Base-by-base conservation (phyloP, 2,329 filamentous ascomycete species). In the Ilyonectria destructans region DNA sequence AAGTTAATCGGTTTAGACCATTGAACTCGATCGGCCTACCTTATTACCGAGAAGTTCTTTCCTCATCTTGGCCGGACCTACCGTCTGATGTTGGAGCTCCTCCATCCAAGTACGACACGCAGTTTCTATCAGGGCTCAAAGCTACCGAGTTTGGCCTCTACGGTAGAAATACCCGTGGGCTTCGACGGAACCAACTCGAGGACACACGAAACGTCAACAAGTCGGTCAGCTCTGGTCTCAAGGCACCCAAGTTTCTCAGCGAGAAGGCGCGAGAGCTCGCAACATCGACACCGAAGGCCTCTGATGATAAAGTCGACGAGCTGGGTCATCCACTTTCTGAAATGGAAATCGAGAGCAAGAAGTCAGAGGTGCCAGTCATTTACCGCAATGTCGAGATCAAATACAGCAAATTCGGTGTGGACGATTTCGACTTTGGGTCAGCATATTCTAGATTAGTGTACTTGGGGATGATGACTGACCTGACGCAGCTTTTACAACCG, bases 341-440 rank as follows among this genome's bases (percentile, higher is more conserved):
- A 43, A 84, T 89, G 62, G 91, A 92, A 62, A 85, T 96, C 4
- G 91, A 93, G 69, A 92, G 92, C 71, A 89, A 92, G 63, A 93
- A 94, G 71, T 90, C 92, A 46, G 95, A 97, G 64, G 92, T 96
- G 5, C 93, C 96, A 23, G 89, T 93, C 9, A 94, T 96, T 84
- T 99, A 99, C 80, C 91, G 93, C 71, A 95, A 95, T 75, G 93
- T 98, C 12, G 96, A 98, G 80, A 99, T 99, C 83, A 98, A 98
- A 80, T 99, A 98, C 84, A 98, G 96, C 86, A 97, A 95, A 79
- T 99, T 98, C 80, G 96, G 96, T 21, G 95, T 99, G n/a, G 96
- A 98, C 77, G 97, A 99, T 80, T 99, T 99, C 80, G 96, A 99
- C 80, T 99, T 99, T 82, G 92, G 93, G 91, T 94, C 12, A 46